Base-by-base conservation (phyloP, 441 rosid genomes). In the Eutrema salsugineum region DNA sequence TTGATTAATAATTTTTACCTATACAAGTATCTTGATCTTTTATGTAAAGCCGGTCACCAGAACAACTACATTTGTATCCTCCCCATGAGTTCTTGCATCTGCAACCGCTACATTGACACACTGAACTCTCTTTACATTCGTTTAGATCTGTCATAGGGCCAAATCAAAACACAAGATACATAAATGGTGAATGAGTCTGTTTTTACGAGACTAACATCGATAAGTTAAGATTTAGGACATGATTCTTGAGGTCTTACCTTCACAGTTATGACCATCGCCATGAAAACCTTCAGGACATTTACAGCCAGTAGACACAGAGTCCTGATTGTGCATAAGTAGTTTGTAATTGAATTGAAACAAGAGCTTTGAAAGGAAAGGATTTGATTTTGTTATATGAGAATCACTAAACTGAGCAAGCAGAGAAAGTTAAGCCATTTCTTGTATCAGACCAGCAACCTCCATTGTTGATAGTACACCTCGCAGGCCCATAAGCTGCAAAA, bases 371-470 rank as follows among this genome's bases (percentile, higher is more conserved):
- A 68, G 15, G 19, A 10, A 30, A 3, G 5, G 16, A 8, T 55
- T 46, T 63, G 22, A 15, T 16, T 16, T 46, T 14, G 1, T 43
- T 7, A 64, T 0, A 43, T 47, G 10, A 50, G 59, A 35, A 2
- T 5, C 78, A 88, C 95, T 72, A 71, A 88, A 94, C 99, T 82
- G 89, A 82, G 83, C 99, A 91, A 47, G 97, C 97, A 2, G 97
- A 90, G 81, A 80, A 87, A 65, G 81, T 82, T 57, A 24, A 70
- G 70, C 88, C 95, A 61, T 84, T 32, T 75, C 36, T 83, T 33
- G 89, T 57, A 1, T 86, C 95, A 4, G 94, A 88, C 99, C 99
- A 94, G 84, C 99, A 94, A 46, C 97, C 95, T 65, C 99, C 99
- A 51, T 83, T 84, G 82, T 82, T 63, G 36, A 94, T 80, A 14